Evolutionary conservation across 306 rosid species (phyloP), one percentile per base, ranked within the genome.

Genomic region (Acmispon strigosus): DNA sequence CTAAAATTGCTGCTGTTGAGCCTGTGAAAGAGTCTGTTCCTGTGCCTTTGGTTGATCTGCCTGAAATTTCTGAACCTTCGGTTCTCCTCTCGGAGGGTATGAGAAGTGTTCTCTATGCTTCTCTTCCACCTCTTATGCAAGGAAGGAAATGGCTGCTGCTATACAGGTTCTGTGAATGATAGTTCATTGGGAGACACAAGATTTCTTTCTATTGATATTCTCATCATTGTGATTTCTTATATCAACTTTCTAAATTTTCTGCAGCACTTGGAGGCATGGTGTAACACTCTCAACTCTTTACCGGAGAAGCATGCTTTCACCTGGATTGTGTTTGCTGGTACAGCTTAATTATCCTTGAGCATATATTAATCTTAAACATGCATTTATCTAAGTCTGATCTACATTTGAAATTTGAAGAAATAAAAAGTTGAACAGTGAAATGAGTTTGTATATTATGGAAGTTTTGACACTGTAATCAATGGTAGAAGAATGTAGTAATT

Each of bases 91-190:
- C 93, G 0, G 92, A 90, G 10, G 76, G 74, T 72, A 66, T 72
- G 22, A 88, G 87, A 76, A 76, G 47, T 47, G 54, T 73, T 78
- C 88, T 93, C 42, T 88, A 87, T 76, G 80, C 86, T 76, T 90
- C 93, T 51, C 87, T 93, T 80, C 98, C 98, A 1, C 84, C 90
- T 1, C 84, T 93, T 48, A 82, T 93, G 66, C 98, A 90, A 45
- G 98, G 97, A 80, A 87, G 96, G 87, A 89, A 81, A 83, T 93
- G 98, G 96, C 9, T 90, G 59, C 76, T 93, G 76, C 81, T 93
- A 29, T 93, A 90, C 72, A 93, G 98, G 98, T 88, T 27, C 43
- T 53, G 42, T 13, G 22, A 27, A 58, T 64, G 44, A 61, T 44
- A 62, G 50, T 48, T 74, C 42, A 71, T 76, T 53, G 58, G 62